Percentiles rank a stretch among this genome's conserved stretches.
Evolutionary conservation across 495 filamentous ascomycete species (phyloP).

Genomic region (Aspergillus affinis): DNA sequence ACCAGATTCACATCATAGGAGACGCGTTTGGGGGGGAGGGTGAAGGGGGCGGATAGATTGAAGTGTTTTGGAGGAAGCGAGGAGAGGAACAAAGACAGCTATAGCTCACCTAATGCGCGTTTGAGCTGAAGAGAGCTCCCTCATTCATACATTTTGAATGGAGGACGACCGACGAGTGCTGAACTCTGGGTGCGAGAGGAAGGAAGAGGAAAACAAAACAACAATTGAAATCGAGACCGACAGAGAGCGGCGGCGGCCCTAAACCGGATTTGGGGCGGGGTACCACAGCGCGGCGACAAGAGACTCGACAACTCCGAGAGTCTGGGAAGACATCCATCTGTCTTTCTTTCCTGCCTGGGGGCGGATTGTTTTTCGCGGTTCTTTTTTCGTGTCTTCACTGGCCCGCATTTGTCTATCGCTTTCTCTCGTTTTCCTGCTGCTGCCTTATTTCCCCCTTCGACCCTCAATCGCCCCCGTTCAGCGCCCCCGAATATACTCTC

Average conservation of each 20-base stretch:
- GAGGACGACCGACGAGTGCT: neutral
- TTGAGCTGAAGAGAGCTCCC: neutral
- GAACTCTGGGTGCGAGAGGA: neutral
- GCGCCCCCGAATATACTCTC: constrained; percentile 6
- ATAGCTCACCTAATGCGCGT: constrained; percentile 8
- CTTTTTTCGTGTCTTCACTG: neutral
- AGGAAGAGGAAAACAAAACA: neutral
- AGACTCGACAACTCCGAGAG: no score
- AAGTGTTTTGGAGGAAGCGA: constrained; percentile 1
- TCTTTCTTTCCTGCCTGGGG: neutral
- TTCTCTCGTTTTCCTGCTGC: neutral
- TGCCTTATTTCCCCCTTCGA: neutral
- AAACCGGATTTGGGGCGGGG: constrained; percentile 29
- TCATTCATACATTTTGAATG: neutral
- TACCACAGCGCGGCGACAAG: constrained; percentile 6
- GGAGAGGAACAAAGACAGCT: neutral
- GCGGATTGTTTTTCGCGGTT: neutral
- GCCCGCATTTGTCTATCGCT: neutral
- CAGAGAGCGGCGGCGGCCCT: constrained; percentile 9
- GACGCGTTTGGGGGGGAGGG: constrained; percentile 11
- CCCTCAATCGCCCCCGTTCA: constrained; percentile 2
- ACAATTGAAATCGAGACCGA: neutral
- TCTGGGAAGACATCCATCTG: no score
- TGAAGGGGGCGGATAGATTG: neutral
- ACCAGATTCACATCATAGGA: constrained; percentile 62